Base-by-base conservation (phyloP, 306 rosid genomes). In the Trifolium pratense region DNA sequence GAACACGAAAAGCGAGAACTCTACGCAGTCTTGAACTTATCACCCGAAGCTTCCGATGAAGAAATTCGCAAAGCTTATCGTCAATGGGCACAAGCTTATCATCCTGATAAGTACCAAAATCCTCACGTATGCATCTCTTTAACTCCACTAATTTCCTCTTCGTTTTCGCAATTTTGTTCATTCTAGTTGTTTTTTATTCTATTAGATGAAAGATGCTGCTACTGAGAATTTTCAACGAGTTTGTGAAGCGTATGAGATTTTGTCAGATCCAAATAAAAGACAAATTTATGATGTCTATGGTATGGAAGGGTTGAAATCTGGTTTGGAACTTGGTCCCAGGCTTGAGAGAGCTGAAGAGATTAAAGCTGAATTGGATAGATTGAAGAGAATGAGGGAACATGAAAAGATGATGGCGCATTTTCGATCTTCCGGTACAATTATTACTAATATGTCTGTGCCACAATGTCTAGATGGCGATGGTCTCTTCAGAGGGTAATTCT, bases 21-120 rank as follows among this genome's bases (percentile, higher is more conserved):
- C 58, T 94, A 94, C 78, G 99, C 99, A 0, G 82, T 94, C 29
- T 81, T 94, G 36, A 85, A 94, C 79, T 48, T 94, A 67, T 88
- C 99, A 3, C 95, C 99, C 1, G 96, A 94, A 64, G 92, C 99
- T 55, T 88, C 97, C 76, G 99, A 91, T 59, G 99, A 94, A 76
- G 99, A 94, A 86, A 90, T 94, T 79, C 93, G 97, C 61, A 91
- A 79, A 85, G 94, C 99, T 31, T 94, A 94, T 83, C 91, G 97
- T 53, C 99, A 94, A 78, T 91, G 99, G 99, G 97, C 99, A 3
- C 99, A 94, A 81, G 85, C 78, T 14, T 94, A 94, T 69, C 99
- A 94, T 66, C 99, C 99, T 10, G 99, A 94, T 46, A 94, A 94
- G 75, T 88, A 89, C 83, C 99, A 86, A 87, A 80, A 91, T 65